Percentiles rank a stretch among this genome's conserved stretches.
phyloP scores from a whole-genome alignment of 1,139 yeast genomes.

The Kurtzmaniella natalensis region DNA sequence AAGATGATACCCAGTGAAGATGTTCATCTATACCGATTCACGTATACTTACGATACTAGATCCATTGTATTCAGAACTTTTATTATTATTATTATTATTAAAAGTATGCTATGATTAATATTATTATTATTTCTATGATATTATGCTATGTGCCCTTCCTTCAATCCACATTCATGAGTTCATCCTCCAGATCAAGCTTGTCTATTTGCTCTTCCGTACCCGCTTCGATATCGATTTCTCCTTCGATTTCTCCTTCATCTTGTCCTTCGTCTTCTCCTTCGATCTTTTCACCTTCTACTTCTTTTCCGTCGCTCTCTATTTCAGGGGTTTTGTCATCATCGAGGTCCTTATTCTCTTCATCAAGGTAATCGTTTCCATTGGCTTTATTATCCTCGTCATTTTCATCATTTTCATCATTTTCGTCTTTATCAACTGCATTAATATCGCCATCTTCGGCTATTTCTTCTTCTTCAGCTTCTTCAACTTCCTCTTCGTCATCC shows the following conservation, averaged over 20 bases:
- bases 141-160: too few relatives aligned
- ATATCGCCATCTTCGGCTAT: conserved; percentile 16
- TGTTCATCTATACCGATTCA: too few relatives aligned
- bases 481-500: conserved; percentile 9
- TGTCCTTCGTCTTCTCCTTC: conserved; percentile 7
- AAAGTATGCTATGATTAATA: too few relatives aligned
- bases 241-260: conserved; percentile 6
- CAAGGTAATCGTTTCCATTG: too few relatives aligned
- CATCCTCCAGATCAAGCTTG: conserved; percentile 6
- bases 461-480: conserved; percentile 10
- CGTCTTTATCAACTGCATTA: conserved; percentile 12
- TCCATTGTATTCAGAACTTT: neutral
- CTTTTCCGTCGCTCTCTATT: conserved; percentile 15
- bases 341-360: conserved; percentile 8
- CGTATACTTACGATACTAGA: too few relatives aligned
- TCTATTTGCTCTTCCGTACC: conserved; percentile 11
- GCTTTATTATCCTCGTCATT: conserved; percentile 12
- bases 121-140: too few relatives aligned
- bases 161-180: conserved; percentile 6
- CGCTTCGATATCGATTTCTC: conserved; percentile 10
- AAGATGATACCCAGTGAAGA: too few relatives aligned
- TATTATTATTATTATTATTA: neutral
- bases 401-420: too few relatives aligned
- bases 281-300: conserved; percentile 9
- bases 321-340: conserved; percentile 17